phyloP scores from a whole-genome alignment of 2,329 filamentous ascomycete genomes.

The Dactylellina cionopaga region DNA sequence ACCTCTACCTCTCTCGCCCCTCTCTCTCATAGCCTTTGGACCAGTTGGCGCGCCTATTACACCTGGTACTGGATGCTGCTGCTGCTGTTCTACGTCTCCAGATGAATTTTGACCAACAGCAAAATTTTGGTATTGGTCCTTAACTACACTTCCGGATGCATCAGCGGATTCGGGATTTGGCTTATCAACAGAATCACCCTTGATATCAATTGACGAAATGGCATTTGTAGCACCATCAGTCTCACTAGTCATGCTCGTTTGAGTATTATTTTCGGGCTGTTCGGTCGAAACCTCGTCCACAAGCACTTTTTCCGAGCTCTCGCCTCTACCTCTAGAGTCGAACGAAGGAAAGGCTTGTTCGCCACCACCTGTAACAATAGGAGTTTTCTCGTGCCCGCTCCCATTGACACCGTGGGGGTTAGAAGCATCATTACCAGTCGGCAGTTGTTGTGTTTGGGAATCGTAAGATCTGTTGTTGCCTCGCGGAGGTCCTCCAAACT shows the following conservation, averaged over 20 bases:
- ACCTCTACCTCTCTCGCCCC: conserved; percentile 59
- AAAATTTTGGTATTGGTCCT: conserved; percentile 57
- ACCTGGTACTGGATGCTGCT: conserved; percentile 68
- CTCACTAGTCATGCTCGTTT: conserved; percentile 48
- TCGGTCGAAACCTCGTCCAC: conserved; percentile 36
- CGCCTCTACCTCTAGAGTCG: conserved; percentile 24
- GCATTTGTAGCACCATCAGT: conserved; percentile 52
- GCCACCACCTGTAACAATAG: conserved; percentile 36
- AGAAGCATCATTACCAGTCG: conserved; percentile 45
- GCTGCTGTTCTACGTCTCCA: conserved; percentile 53
- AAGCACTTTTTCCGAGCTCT: conserved; percentile 46
- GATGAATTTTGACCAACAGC: conserved; percentile 56
- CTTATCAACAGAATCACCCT: conserved; percentile 24
- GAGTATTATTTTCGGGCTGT: conserved; percentile 34
- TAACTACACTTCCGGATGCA: conserved; percentile 52
- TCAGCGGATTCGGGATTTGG: conserved; percentile 33
- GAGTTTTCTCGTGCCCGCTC: conserved; percentile 33
- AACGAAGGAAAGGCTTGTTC: conserved; percentile 9
- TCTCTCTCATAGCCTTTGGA: conserved; percentile 92
- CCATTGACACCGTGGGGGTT: conserved; percentile 32
- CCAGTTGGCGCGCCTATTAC: conserved; percentile 82
- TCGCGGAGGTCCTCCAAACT: conserved; percentile 46
- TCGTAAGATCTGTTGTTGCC: conserved; percentile 45
- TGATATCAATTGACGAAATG: conserved; percentile 52
- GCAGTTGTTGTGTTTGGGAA: conserved; percentile 22